Evolutionary conservation across 1,139 yeast species (phyloP), one percentile per base, ranked within the genome.

Genomic region (Taphrina pruni): DNA sequence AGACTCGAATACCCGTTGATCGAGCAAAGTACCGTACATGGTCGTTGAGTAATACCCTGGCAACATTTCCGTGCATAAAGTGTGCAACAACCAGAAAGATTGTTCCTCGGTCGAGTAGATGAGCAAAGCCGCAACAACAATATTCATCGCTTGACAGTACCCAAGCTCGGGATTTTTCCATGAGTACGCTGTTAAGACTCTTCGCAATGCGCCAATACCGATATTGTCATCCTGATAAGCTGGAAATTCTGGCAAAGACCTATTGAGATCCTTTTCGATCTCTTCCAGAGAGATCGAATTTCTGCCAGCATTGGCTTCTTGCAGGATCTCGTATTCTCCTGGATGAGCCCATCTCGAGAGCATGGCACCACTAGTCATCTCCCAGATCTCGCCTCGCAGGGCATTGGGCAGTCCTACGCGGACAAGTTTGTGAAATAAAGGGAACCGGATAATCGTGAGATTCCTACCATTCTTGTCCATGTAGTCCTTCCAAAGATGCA

Each of bases 121-220:
- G 71, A 95, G 82, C 69, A 95, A 80, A 0, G 97, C 97, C 0
- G 99, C 99, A 0, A 88, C 90, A 7, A 95, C 97, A 70, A 95
- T 95, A 77, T 95, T 95, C 99, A 95, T 95, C 0, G 99, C 99
- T 77, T 95, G 99, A 77, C 99, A 95, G 78, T 95, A 95, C 0
- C 99, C 99, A 32, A 95, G 91, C 66, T 94, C 97, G 0, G 97
- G 97, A 76, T 93, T 92, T 75, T 90, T 90, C 98, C 98, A 94
- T 0, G 97, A 90, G 76, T 92, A 95, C 0, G 97, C 97, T 0
- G 95, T 89, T 72, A 95, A 82, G 0, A 95, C 99, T 70, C 96
- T 83, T 72, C 99, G 83, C 67, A 95, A 82, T 69, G 97, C 83
- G 69, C 83, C 85, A 61, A 95, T 93, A 7, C 99, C 99, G 8